Percentiles rank a stretch among this genome's conserved stretches.
Conservation (phyloP, 495 filamentous ascomycete genomes). For the Astrocystis sublimbata region DNA sequence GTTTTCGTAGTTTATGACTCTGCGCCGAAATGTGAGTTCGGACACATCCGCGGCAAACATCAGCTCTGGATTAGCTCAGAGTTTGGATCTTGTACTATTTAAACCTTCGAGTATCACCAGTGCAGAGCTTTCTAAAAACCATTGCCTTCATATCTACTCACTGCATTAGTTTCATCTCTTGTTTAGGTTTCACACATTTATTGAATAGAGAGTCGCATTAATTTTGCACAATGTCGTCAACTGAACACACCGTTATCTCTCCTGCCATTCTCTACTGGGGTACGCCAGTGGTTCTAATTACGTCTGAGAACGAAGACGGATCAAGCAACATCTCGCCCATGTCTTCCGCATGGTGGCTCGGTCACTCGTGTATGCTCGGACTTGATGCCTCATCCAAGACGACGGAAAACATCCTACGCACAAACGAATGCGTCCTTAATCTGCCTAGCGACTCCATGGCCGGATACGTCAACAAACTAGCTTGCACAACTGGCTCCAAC, state of each 20-base stretch:
- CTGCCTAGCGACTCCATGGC: constrained; percentile 43
- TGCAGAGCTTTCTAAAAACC: constrained; percentile 5
- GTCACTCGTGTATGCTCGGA: constrained; percentile 48
- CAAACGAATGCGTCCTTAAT: constrained; percentile 48
- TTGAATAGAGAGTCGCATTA: neutral
- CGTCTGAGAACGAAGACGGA: constrained; percentile 45
- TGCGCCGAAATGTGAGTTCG: constrained; percentile 7
- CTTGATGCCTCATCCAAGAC: constrained; percentile 41
- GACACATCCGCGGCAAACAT: constrained; percentile 20
- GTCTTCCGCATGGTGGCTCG: constrained; percentile 52
- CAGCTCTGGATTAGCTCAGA: neutral
- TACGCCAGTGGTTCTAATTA: constrained; percentile 46
- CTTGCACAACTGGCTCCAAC: constrained; percentile 41
- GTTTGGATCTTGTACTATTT: constrained; percentile 15
- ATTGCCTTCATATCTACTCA: constrained; percentile 8
- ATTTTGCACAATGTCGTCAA: constrained; percentile 19
- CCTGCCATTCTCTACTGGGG: constrained; percentile 53
- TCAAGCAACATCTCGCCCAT: constrained; percentile 46
- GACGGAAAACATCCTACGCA: constrained; percentile 45
- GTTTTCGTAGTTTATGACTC: constrained; percentile 16
- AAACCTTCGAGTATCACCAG: constrained; percentile 12
- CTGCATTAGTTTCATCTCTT: neutral
- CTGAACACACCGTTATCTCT: constrained; percentile 38
- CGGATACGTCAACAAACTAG: constrained; percentile 38
- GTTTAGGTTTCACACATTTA: neutral